Conservation (phyloP, 169 alveolate species). For the Toxoplasma gondii region DNA sequence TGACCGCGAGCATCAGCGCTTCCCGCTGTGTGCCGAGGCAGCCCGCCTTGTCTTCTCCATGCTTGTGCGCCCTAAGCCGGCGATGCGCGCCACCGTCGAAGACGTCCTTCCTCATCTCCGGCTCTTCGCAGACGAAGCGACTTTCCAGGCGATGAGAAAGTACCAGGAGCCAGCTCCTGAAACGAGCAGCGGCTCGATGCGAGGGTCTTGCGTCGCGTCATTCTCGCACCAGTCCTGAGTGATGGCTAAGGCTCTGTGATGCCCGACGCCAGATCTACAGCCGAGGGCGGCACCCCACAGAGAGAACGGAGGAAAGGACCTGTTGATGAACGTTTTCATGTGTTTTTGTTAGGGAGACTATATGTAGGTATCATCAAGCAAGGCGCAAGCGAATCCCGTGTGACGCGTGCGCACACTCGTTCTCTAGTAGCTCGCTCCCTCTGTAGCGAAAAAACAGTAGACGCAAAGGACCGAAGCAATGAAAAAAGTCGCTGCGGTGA, state of each 20-base stretch:
- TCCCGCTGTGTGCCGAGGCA: slow-evolving; percentile 74
- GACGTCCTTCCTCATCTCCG: slow-evolving; percentile 73
- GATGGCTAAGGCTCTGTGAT: not conserved
- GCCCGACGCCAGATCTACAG: too few species aligned
- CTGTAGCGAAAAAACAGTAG: too few species aligned
- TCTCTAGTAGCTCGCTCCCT: too few species aligned
- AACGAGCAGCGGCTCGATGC: not conserved
- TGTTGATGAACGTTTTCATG: too few species aligned
- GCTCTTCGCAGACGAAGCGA: not conserved
- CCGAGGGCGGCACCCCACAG: not conserved
- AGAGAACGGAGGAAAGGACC: too few species aligned
- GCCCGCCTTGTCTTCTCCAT: slow-evolving; percentile 76
- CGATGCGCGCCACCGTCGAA: slow-evolving; percentile 71
- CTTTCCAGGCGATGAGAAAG: not conserved
- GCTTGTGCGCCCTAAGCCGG: slow-evolving; percentile 75
- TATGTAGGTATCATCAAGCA: too few species aligned
- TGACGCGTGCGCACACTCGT: too few species aligned
- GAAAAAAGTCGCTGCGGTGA: too few species aligned
- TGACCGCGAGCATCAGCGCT: slow-evolving; percentile 56
- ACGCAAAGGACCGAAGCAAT: too few species aligned
- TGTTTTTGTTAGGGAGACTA: too few species aligned
- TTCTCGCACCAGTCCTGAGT: not conserved
- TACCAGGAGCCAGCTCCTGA: slow-evolving; percentile 13
- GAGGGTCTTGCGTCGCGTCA: not conserved
- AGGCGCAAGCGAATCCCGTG: too few species aligned